phyloP scores from a whole-genome alignment of 2,329 filamentous ascomycete genomes.

The Hypoxylon sp. region DNA sequence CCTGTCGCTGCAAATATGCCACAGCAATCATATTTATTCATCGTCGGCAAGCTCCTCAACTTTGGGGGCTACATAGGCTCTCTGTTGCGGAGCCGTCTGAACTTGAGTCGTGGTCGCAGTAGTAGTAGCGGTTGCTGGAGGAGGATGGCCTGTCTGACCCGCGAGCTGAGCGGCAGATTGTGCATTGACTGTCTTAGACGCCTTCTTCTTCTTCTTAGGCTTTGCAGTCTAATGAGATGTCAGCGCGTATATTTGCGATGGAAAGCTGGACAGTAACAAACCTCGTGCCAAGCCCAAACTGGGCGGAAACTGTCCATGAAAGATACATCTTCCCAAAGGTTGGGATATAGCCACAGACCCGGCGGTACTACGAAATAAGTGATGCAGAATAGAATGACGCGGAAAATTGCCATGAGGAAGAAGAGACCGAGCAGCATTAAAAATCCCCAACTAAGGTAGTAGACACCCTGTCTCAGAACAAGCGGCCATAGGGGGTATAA shows the following conservation, averaged over 20 bases:
- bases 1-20: slow-evolving; percentile 47
- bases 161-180: slow-evolving; percentile 62
- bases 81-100: slow-evolving; percentile 59
- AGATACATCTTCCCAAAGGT: slow-evolving; percentile 97
- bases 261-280: slow-evolving; percentile 60
- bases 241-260: slow-evolving; percentile 22
- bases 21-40: slow-evolving; percentile 56
- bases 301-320: slow-evolving; percentile 98
- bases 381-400: slow-evolving; percentile 92
- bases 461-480: slow-evolving; percentile 90
- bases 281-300: slow-evolving; percentile 98
- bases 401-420: slow-evolving; percentile 98
- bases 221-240: slow-evolving; percentile 51
- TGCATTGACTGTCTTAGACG: slow-evolving; percentile 58
- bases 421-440: slow-evolving; percentile 91
- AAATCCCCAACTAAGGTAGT: slow-evolving; percentile 97
- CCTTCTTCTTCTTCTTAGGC: slow-evolving; percentile 72
- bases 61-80: slow-evolving; percentile 65
- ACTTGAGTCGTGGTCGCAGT: slow-evolving; percentile 71
- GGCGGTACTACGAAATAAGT: slow-evolving; percentile 89
- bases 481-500: slow-evolving; percentile 98
- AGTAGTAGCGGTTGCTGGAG: slow-evolving; percentile 68
- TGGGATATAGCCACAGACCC: slow-evolving; percentile 98
- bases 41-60: slow-evolving; percentile 69
- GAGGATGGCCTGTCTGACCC: slow-evolving; percentile 67